Conservation (phyloP, 192 early-diverging fungal species). For the Dissophora globulifera region DNA sequence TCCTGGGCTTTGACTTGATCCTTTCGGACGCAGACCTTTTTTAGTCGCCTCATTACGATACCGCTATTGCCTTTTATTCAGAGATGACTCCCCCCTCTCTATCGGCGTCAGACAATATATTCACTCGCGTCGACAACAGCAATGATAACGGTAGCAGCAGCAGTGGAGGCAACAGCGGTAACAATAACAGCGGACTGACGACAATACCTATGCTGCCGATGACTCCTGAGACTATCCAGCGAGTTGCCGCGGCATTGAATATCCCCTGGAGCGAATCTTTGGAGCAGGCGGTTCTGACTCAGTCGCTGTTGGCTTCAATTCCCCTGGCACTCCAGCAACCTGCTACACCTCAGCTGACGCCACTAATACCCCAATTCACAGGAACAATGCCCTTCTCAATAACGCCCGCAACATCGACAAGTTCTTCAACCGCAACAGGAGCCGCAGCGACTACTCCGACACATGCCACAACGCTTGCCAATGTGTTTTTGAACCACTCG, state of each 20-base stretch:
- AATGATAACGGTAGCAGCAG: neutral
- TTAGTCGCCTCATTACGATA: conserved; percentile 20
- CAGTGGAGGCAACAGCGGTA: neutral
- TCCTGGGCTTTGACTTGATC: conserved; percentile 35
- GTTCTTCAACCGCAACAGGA: too few species aligned
- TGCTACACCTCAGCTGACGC: neutral
- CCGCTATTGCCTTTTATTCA: conserved; percentile 20
- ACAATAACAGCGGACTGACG: neutral
- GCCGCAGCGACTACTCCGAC: too few species aligned
- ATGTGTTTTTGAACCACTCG: conserved; percentile 29
- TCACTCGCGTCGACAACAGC: neutral
- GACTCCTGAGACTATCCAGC: conserved; percentile 44
- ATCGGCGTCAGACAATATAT: neutral
- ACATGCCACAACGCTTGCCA: neutral
- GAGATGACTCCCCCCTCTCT: neutral
- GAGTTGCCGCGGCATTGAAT: conserved; percentile 43
- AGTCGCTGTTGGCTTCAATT: conserved; percentile 33
- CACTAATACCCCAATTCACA: neutral
- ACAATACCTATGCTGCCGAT: conserved; percentile 14
- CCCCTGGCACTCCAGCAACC: conserved; percentile 7
- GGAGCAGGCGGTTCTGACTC: conserved; percentile 42
- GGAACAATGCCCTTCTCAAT: neutral
- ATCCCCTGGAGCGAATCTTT: conserved; percentile 47
- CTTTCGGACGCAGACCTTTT: conserved; percentile 35
- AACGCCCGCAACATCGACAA: too few species aligned